phyloP scores from a whole-genome alignment of 202 grass and related monocot genomes.

The Sporobolus alterniflorus region DNA sequence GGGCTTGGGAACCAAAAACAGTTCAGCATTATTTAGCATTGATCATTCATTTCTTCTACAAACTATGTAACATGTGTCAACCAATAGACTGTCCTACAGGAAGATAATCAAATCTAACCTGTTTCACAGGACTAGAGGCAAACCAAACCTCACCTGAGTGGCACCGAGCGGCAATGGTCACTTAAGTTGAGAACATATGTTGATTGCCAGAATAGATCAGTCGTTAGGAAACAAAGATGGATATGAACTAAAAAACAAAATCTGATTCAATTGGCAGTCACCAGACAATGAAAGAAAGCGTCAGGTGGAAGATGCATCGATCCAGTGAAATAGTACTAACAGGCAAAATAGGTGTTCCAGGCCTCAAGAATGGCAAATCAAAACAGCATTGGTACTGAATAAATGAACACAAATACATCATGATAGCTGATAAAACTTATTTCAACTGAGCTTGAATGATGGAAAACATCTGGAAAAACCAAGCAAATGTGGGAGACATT shows the following conservation, averaged over 20 bases:
- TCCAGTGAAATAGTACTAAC: not conserved
- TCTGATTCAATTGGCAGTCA: conserved; percentile 20
- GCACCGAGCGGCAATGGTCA: not conserved
- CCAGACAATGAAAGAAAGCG: conserved; percentile 15
- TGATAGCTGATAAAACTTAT: not conserved
- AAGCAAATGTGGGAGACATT: not conserved
- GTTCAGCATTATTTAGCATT: not conserved
- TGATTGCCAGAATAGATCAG: not conserved
- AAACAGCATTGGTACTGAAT: not conserved
- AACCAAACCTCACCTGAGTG: not conserved
- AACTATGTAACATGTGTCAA: not conserved
- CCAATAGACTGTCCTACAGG: not conserved
- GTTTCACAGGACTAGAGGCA: not conserved
- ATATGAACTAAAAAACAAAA: conserved; percentile 8
- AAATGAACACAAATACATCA: not conserved
- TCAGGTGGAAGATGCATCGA: not conserved
- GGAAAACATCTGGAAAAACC: not conserved
- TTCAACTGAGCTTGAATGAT: not conserved
- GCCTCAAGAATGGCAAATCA: not conserved
- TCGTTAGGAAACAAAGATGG: not conserved
- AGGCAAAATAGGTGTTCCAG: not conserved
- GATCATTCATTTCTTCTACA: not conserved
- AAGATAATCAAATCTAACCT: not conserved
- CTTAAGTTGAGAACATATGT: not conserved
- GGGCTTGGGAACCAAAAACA: no score